Conservation (phyloP, 106 monocot species). For the Dioscorea zingiberensis region DNA sequence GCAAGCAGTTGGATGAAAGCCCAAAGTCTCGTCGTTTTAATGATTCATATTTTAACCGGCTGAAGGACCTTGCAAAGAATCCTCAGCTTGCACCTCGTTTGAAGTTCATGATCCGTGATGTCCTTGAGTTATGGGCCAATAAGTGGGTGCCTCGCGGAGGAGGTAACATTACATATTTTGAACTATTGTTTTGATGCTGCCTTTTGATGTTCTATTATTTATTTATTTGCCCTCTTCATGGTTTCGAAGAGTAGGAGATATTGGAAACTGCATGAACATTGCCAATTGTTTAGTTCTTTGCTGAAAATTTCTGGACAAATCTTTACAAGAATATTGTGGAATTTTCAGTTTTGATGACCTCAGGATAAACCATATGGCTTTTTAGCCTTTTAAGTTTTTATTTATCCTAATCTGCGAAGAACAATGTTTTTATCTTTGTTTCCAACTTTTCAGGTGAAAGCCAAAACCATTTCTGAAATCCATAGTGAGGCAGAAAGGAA, state of each 20-base stretch:
- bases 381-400: no score
- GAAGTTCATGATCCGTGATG: conserved; percentile 71
- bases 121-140: conserved; percentile 69
- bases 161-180: conserved; percentile 25
- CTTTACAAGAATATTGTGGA: no score
- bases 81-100: conserved; percentile 43
- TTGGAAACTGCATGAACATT: no score
- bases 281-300: no score
- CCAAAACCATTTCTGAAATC: conserved; percentile 92
- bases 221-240: no score
- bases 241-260: no score
- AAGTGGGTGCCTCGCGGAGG: conserved; percentile 72
- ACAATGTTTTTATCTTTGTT: not conserved
- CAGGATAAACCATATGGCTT: no score
- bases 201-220: no score
- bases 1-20: conserved; percentile 73
- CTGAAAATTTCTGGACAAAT: no score
- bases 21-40: conserved; percentile 50
- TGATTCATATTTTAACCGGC: conserved; percentile 62
- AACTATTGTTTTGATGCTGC: no score
- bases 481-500: conserved; percentile 91
- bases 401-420: no score
- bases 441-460: conserved; percentile 53
- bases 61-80: conserved; percentile 40
- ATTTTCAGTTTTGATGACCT: no score